A percentile compares a stretch with the other conserved stretches of the same genome.
These are phyloP conservation scores for Fusarium verticillioides DNA, from an alignment of 2,329 filamentous ascomycete species.

Conservation along the genomic window DNA sequence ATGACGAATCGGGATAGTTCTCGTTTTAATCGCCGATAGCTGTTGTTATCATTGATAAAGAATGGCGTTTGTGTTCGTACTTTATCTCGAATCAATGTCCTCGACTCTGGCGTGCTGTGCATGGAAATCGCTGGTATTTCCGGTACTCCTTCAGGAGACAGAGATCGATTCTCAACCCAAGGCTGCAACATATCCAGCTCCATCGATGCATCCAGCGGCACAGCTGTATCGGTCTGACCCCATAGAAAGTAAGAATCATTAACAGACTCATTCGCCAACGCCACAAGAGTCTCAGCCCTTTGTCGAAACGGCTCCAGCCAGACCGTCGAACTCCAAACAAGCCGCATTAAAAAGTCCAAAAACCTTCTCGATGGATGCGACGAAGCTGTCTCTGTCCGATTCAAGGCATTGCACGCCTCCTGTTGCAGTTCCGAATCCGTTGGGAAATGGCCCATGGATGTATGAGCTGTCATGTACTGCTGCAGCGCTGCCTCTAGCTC, in stretches of 20 bases:
- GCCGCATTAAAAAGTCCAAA: constrained; percentile 29
- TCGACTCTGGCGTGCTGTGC: background rate
- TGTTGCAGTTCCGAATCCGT: constrained; percentile 34
- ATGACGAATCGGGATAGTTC: constrained; percentile 34
- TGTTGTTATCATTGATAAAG: constrained; percentile 38
- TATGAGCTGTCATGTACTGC: constrained; percentile 25
- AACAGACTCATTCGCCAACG: background rate
- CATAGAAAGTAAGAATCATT: constrained; percentile 14
- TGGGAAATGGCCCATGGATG: constrained; percentile 17
- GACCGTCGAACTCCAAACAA: constrained; percentile 28
- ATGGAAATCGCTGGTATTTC: constrained; percentile 10
- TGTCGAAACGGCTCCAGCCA: constrained; percentile 28
- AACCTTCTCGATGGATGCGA: constrained; percentile 22
- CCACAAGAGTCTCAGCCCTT: background rate
- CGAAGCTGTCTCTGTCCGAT: background rate
- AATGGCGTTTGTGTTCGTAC: constrained; percentile 29
- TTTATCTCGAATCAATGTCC: constrained; percentile 16
- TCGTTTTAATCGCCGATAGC: constrained; percentile 23
- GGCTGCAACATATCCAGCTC: constrained; percentile 20
- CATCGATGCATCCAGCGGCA: constrained; percentile 7
- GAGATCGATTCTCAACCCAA: constrained; percentile 27
- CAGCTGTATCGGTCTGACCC: constrained; percentile 3
- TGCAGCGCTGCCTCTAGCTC: constrained; percentile 27
- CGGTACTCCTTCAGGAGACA: constrained; percentile 13
- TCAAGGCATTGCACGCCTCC: constrained; percentile 24